phyloP scores from a whole-genome alignment of 2,329 filamentous ascomycete genomes.

The Myriosclerotinia duriaeana region DNA sequence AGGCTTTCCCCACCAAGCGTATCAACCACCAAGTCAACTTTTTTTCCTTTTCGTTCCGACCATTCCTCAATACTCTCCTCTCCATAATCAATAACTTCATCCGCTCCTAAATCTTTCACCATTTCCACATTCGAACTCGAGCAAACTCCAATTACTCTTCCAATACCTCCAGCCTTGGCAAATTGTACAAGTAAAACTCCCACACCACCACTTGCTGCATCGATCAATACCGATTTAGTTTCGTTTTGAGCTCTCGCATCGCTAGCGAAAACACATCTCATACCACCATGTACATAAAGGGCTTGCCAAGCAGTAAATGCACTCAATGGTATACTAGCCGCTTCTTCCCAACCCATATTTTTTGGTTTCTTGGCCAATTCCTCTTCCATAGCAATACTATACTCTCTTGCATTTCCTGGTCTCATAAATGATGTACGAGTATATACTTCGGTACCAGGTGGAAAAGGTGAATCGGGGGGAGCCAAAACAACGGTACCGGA shows the following conservation, averaged over 20 bases:
- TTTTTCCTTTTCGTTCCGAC: neutral
- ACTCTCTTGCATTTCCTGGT: slow-evolving; percentile 14
- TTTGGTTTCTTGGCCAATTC: slow-evolving; percentile 1
- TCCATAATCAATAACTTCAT: slow-evolving; percentile 14
- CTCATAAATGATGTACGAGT: neutral
- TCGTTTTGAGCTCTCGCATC: neutral
- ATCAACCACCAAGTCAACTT: slow-evolving; percentile 19
- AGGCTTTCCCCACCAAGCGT: slow-evolving; percentile 1
- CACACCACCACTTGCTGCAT: slow-evolving; percentile 14
- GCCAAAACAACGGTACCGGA: neutral
- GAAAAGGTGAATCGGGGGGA: neutral
- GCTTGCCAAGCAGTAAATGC: slow-evolving; percentile 23
- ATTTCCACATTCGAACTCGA: neutral
- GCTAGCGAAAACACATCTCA: neutral
- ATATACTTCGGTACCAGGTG: neutral
- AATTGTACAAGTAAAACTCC: slow-evolving; percentile 5
- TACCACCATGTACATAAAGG: slow-evolving; percentile 5
- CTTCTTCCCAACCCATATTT: slow-evolving; percentile 11
- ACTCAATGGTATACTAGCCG: slow-evolving; percentile 10
- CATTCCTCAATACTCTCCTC: neutral
- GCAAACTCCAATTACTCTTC: slow-evolving; percentile 8
- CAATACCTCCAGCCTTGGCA: slow-evolving; percentile 5
- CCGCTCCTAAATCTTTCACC: neutral
- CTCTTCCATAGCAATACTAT: neutral
- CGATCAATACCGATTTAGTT: neutral